Conservation (phyloP, 2,329 filamentous ascomycete species). For the Sporothrix variecibatus region DNA sequence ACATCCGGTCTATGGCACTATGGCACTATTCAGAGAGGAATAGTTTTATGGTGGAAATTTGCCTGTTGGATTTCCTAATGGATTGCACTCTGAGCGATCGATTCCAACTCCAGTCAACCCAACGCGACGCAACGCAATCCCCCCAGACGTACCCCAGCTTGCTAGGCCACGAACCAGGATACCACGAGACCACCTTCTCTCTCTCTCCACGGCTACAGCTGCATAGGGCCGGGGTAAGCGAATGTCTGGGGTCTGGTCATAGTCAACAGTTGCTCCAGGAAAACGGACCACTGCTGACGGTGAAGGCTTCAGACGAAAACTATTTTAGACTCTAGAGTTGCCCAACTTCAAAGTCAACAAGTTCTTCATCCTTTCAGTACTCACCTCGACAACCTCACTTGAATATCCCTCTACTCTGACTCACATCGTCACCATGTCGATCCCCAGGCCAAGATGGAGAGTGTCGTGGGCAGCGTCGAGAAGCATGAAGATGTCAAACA, state of each 20-base stretch:
- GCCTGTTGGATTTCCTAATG: too few relatives aligned
- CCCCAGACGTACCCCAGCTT: background rate
- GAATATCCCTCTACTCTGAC: background rate
- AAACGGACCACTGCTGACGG: background rate
- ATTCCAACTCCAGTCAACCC: too few relatives aligned
- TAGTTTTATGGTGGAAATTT: too few relatives aligned
- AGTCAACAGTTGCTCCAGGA: background rate
- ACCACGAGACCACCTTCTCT: too few relatives aligned
- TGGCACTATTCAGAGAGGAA: too few relatives aligned
- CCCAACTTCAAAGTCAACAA: background rate
- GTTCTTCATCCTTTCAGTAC: too few relatives aligned
- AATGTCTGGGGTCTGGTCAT: background rate
- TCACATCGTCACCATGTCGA: background rate
- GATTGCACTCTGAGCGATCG: too few relatives aligned
- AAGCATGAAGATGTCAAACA: background rate
- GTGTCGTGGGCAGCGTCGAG: background rate
- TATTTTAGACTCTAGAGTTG: background rate
- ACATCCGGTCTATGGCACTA: too few relatives aligned
- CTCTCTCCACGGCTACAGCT: background rate
- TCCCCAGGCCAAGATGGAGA: conserved; percentile 3
- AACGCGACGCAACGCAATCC: too few relatives aligned
- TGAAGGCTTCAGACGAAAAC: background rate
- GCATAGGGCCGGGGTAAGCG: background rate
- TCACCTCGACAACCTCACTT: too few relatives aligned
- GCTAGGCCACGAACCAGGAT: background rate